Evolutionary conservation across 306 rosid species (phyloP), one percentile per base, ranked within the genome.

Genomic region (Amphicarpaea edgeworthii): DNA sequence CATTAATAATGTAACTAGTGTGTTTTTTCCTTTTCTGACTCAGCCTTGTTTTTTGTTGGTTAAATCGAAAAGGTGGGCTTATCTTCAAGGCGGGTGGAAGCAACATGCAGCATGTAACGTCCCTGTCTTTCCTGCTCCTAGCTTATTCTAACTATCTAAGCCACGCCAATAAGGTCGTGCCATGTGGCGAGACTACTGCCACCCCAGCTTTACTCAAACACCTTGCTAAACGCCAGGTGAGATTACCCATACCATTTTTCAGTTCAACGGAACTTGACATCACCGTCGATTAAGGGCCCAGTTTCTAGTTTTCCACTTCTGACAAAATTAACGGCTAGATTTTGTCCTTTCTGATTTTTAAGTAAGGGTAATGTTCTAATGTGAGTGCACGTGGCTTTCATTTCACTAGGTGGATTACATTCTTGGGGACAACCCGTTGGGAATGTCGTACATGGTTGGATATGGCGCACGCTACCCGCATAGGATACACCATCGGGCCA

Each of bases 41-140:
- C 20, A 75, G 30, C 7, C 65, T 59, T 30, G 21, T 30, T 2
- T 59, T 59, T 73, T 75, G 81, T 57, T 75, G 47, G 32, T 70
- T 17, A 26, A 26, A 21, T 42, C 40, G 61, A 17, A 68, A 72
- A 96, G 99, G 99, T 83, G 99, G 98, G 7, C 86, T 96, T 81
- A 89, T 96, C 68, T 89, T 88, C 85, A 96, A 96, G 87, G 90
- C 97, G 26, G 98, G 98, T 80, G 97, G 97, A 12, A 90, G 97
- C 71, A 96, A 96, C 97, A 92, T 96, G 99, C 99, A 96, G 83
- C 97, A 95, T 82, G 99, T 95, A 55, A 95, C 99, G 34, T 92
- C 97, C 10, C 77, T 95, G 28, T 92, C 99, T 30, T 95, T 95
- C 89, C 84, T 95, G 12, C 86, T 95, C 2, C 76, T 92, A 46